A percentile compares a stretch with the other conserved stretches of the same genome.
Conservation (phyloP, 164 flowering plant genomes). For the Kingdonia uniflora region DNA sequence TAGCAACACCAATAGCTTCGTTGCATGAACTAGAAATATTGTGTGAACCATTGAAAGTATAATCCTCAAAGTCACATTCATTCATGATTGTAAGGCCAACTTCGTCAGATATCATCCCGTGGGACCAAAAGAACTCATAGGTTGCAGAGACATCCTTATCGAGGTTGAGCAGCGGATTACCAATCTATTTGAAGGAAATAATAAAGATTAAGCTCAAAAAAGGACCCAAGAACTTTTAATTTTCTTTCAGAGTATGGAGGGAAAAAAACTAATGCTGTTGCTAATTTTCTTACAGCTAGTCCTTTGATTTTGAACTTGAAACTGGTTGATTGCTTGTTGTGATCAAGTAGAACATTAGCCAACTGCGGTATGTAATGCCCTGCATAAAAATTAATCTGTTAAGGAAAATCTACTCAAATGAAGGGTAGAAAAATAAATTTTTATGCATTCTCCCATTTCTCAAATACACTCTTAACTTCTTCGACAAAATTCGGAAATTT, state of each 20-base stretch:
- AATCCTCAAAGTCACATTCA: slow-evolving; percentile 78
- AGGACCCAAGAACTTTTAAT: not conserved
- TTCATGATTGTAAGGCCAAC: slow-evolving; percentile 62
- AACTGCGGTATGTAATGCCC: slow-evolving; percentile 96
- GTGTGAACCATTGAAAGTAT: slow-evolving; percentile 45
- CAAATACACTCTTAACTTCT: too few species aligned
- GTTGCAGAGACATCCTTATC: slow-evolving; percentile 58
- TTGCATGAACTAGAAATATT: slow-evolving; percentile 46
- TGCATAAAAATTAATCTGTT: slow-evolving; percentile 11
- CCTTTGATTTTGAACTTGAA: slow-evolving; percentile 89
- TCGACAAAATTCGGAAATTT: too few species aligned
- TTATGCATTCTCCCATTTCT: too few species aligned
- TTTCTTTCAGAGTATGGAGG: not conserved
- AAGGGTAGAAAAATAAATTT: not conserved
- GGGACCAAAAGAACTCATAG: slow-evolving; percentile 90
- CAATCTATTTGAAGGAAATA: slow-evolving; percentile 39
- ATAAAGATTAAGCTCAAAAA: not conserved
- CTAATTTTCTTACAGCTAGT: slow-evolving; percentile 58
- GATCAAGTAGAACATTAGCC: slow-evolving; percentile 58
- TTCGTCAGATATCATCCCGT: slow-evolving; percentile 98
- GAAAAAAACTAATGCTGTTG: not conserved
- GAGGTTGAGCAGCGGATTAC: slow-evolving; percentile 86
- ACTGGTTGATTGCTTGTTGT: slow-evolving; percentile 50
- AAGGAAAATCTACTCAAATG: not conserved
- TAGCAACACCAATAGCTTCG: slow-evolving; percentile 43